A percentile compares a stretch with the other conserved stretches of the same genome.
These are phyloP conservation scores for Esteya vermicola DNA, from an alignment of 2,329 filamentous ascomycete species.

Conservation along the genomic window DNA sequence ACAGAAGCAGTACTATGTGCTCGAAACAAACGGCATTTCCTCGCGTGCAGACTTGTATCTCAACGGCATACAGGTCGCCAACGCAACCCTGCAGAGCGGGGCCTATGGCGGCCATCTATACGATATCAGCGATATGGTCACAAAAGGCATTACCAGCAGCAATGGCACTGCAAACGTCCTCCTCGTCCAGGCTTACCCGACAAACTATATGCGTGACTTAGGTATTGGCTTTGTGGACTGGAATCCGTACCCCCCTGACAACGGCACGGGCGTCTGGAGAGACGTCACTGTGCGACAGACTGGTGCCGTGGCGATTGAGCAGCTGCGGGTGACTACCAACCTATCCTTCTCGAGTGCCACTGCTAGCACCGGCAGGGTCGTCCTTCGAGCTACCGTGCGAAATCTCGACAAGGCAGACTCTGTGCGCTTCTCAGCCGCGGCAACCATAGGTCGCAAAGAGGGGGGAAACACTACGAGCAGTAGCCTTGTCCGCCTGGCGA, in stretches of 20 bases:
- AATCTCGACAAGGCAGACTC: conserved; percentile 23
- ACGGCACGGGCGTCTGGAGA: conserved; percentile 49
- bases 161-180: too few relatives aligned
- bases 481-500: too few relatives aligned
- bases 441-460: too few relatives aligned
- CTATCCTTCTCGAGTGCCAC: conserved; percentile 16
- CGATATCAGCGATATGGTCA: conserved; percentile 33
- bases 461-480: too few relatives aligned
- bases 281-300: conserved; percentile 41
- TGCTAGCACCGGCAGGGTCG: conserved; percentile 19
- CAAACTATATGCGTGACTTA: conserved; percentile 44
- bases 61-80: conserved; percentile 38
- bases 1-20: conserved; percentile 25
- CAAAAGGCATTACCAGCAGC: too few relatives aligned
- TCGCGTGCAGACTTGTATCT: conserved; percentile 46
- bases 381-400: conserved; percentile 21
- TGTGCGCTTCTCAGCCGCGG: conserved; percentile 19
- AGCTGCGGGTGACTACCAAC: conserved; percentile 29
- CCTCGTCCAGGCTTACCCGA: conserved; percentile 39
- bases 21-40: conserved; percentile 44
- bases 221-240: conserved; percentile 47
- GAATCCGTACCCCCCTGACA: conserved; percentile 48
- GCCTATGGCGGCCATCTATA: conserved; percentile 41
- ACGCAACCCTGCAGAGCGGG: conserved; percentile 33
- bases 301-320: conserved; percentile 30